Percentiles rank a stretch among this genome's conserved stretches.
phyloP scores from a whole-genome alignment of 2,329 filamentous ascomycete species.

The Grosmannia penicillata region DNA sequence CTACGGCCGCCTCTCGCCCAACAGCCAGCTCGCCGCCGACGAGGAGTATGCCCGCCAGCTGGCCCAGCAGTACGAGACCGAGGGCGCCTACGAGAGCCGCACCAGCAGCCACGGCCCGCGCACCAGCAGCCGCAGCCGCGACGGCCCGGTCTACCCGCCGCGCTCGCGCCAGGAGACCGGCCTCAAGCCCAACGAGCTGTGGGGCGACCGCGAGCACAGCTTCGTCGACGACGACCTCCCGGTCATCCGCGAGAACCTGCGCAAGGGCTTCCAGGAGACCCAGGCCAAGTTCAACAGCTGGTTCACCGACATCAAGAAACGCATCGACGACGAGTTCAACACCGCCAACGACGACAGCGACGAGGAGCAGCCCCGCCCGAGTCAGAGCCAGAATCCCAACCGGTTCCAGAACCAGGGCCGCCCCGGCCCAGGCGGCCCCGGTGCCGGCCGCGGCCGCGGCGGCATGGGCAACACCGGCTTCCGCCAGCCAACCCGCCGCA shows the following conservation, averaged over 20 bases:
- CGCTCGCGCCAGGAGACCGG: constrained; percentile 33
- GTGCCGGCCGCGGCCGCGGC: constrained; percentile 14
- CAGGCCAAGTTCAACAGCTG: constrained; percentile 86
- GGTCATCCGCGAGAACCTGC: constrained; percentile 80
- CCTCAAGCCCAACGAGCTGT: constrained; percentile 38
- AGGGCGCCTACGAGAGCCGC: constrained; percentile 40
- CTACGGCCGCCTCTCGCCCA: constrained; percentile 41
- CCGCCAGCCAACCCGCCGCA: constrained; percentile 41
- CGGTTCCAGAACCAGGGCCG: not conserved
- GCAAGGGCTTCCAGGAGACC: constrained; percentile 88
- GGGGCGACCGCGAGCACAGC: constrained; percentile 63
- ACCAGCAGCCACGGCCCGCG: constrained; percentile 27
- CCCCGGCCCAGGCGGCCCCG: not conserved
- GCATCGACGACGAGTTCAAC: constrained; percentile 75
- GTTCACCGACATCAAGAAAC: constrained; percentile 86
- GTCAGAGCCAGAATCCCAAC: not conserved
- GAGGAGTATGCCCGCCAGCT: constrained; percentile 82
- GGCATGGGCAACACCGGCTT: constrained; percentile 34
- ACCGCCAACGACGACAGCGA: constrained; percentile 46
- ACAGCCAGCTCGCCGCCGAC: constrained; percentile 77
- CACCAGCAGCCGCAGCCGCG: constrained; percentile 2
- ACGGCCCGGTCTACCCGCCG: constrained; percentile 13
- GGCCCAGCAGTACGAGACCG: constrained; percentile 71
- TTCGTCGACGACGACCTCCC: constrained; percentile 96
- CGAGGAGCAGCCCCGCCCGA: constrained; percentile 7